Evolutionary conservation across 208 protist genomes (phyloP).

Genomic region (Leptomonas pyrrhocoris): DNA sequence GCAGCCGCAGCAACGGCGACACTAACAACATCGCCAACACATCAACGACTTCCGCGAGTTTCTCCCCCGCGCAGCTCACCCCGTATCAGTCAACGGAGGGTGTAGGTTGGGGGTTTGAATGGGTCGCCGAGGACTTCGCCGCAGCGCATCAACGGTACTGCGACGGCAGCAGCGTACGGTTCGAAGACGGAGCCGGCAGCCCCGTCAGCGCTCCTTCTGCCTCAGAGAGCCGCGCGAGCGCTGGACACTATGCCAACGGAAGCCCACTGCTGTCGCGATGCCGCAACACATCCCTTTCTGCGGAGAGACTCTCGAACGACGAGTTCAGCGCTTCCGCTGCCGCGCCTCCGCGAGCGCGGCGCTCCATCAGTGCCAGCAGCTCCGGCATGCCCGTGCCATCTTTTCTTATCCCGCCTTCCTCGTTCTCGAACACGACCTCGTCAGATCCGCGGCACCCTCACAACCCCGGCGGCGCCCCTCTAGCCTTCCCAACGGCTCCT

Average conservation of each 20-base stretch:
- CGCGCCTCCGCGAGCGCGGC: background rate
- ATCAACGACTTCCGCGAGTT: background rate
- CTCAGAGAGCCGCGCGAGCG: constrained; percentile 2
- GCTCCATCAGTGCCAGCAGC: background rate
- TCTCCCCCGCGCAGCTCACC: background rate
- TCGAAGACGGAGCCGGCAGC: background rate
- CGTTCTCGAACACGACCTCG: background rate
- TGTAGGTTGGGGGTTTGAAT: constrained; percentile 7
- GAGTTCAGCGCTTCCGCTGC: background rate
- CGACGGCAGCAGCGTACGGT: background rate
- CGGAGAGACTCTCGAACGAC: background rate
- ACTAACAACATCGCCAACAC: background rate
- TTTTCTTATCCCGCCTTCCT: background rate
- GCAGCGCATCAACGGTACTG: constrained; percentile 5
- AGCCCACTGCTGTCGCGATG: background rate
- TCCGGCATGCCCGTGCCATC: background rate
- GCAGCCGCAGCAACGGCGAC: background rate
- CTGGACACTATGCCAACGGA: background rate
- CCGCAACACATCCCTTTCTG: background rate
- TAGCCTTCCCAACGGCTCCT: background rate
- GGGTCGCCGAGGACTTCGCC: constrained; percentile 21
- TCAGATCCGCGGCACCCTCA: background rate
- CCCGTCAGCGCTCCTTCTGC: background rate
- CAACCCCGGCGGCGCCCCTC: background rate
- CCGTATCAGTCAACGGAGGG: constrained; percentile 6